Base-by-base conservation (phyloP, 306 rosid species). In the Datisca glomerata region DNA sequence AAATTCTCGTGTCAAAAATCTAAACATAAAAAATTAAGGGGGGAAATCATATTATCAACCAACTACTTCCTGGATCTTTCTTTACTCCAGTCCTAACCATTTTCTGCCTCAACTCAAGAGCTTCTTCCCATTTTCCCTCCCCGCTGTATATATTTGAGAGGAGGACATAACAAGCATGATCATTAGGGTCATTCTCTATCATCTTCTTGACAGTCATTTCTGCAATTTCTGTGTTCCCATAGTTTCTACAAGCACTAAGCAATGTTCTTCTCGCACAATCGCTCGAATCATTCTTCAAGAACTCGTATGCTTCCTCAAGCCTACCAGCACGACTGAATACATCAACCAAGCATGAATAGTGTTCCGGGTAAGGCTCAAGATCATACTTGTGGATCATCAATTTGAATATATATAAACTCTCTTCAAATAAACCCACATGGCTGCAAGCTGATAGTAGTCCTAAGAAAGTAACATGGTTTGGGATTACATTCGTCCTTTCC, bases 91-190 rank as follows among this genome's bases (percentile, higher is more conserved):
- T 52, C 44, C 56, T 45, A 0, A 54, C 45, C 76, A 73, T 68
- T 56, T 60, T 62, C 55, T 24, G 59, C 63, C 80, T 64, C 27
- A 68, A 68, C 18, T 73, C 21, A 39, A 43, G 36, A 29, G 72
- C 80, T 64, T 73, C 75, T 55, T 64, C 69, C 80, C 80, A 73
- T 51, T 68, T 68, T 48, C 80, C 72, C 53, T 64, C 75, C 37
- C 24, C 65, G 27, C 14, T 32, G 48, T 68, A 68, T 23, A 73
- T 52, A 12, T 68, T 64, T 1, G 75, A 73, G 15, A 68, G 72
- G 47, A 73, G 69, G 47, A 73, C 41, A 53, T 73, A 73, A 0
- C 75, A 19, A 57, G 72, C 67, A 68, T 73, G 80, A 56, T 73
- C 72, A 35, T 27, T 37, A 12, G 75, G 69, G 64, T 64, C 56